Evolutionary conservation across 2,329 filamentous ascomycete species (phyloP), one percentile per base, ranked within the genome.

Genomic region (Fusarium hostae): DNA sequence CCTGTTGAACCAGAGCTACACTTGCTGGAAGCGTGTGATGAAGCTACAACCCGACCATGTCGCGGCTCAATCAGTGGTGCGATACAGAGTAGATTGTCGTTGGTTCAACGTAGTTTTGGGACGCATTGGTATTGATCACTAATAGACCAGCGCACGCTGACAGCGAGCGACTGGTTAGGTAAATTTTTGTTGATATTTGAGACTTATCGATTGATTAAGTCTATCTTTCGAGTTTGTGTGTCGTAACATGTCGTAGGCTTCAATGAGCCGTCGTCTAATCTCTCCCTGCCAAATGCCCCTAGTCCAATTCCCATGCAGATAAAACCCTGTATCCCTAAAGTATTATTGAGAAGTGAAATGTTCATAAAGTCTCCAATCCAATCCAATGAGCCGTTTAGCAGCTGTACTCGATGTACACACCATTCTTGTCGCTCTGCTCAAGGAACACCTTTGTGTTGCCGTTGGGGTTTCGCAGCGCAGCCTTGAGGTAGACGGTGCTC

Each of bases 401-500:
- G 45, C 43, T 51, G 39, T 73, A 80, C n/a, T 61, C 41, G 32
- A 80, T 63, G 41, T 71, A 74, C 40, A 80, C 65, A 0, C 80
- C 79, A 30, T 81, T 79, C 34, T 76, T 71, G 13, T 54, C 61
- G 43, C 80, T 76, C 70, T 81, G 79, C 18, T 74, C 72, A 5
- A 81, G 69, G 56, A 74, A 79, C 30, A 81, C 73, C 52, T 71
- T 71, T 15, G 79, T 76, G 30, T 78, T 73, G 5, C 71, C 74
- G 6, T 74, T 58, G 18, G 52, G 34, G n/a, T 72, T 52, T 43
- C 77, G 66, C 11, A 78, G 32, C 1, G 72, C 51, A 12, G 80
- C 55, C 66, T 75, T 78, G 52, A 80, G 47, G 54, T 79, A 79
- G 45, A 81, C 66, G 12, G 73, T 70, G 71, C 75, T 66, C 44